These are phyloP conservation scores for Setomelanomma holmii DNA, from an alignment of 2,329 filamentous ascomycete species.

Conservation along the genomic window DNA sequence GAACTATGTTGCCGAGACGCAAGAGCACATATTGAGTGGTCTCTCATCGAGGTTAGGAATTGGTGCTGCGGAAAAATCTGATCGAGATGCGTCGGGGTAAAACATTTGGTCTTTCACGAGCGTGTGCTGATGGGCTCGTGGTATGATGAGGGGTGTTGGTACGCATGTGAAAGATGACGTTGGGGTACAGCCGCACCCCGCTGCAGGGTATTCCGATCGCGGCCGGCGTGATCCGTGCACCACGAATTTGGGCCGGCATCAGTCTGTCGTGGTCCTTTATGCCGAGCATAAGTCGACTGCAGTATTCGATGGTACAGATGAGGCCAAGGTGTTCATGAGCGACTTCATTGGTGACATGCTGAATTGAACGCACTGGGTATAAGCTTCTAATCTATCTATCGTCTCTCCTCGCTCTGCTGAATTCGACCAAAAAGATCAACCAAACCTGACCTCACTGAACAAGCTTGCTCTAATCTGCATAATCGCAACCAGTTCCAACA, in stretches of 20 bases:
- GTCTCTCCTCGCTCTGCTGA: background rate
- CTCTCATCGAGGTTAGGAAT: background rate
- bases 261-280: background rate
- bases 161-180: conserved; percentile 48
- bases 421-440: conserved; percentile 21
- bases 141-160: conserved; percentile 9
- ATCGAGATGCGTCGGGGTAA: too few relatives aligned
- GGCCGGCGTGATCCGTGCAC: conserved; percentile 27
- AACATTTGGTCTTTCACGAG: conserved; percentile 21
- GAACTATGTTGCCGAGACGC: conserved; percentile 18
- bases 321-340: background rate
- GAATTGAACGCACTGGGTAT: conserved; percentile 32
- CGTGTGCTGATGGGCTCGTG: conserved; percentile 20
- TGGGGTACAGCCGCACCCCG: conserved; percentile 29
- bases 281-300: background rate
- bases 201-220: conserved; percentile 20
- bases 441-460: conserved; percentile 55
- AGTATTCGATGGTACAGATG: background rate
- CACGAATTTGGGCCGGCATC: conserved; percentile 11
- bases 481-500: conserved; percentile 57
- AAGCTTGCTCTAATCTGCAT: conserved; percentile 58
- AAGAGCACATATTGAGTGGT: background rate
- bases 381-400: conserved; percentile 8
- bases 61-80: background rate
- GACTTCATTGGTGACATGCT: too few relatives aligned